phyloP scores from a whole-genome alignment of 2,329 filamentous ascomycete genomes.

The Colletotrichum sp. region DNA sequence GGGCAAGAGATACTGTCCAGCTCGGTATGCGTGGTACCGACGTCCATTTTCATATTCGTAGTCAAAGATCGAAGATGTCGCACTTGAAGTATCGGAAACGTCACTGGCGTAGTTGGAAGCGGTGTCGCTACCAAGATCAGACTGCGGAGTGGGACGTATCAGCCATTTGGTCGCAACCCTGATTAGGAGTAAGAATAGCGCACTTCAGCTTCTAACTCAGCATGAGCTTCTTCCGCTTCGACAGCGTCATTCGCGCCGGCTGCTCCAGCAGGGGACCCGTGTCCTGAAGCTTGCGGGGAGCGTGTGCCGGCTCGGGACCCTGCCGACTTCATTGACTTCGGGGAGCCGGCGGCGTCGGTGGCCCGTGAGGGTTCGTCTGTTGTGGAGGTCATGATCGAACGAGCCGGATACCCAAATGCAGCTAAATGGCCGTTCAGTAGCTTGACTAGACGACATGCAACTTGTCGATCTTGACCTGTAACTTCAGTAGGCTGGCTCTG shows the following conservation, averaged over 20 bases:
- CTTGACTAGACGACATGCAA: background rate
- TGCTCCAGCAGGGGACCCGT: background rate
- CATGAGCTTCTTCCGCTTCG: background rate
- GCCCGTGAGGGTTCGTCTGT: background rate
- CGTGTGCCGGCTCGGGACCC: background rate
- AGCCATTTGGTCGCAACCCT: background rate
- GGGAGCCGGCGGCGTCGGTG: background rate
- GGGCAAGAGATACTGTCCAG: constrained; percentile 47
- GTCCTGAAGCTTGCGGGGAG: background rate
- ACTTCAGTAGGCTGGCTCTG: background rate
- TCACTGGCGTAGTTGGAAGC: constrained; percentile 24
- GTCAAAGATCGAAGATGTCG: constrained; percentile 38
- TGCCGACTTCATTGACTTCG: background rate
- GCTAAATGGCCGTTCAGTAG: background rate
- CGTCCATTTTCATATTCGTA: constrained; percentile 47
- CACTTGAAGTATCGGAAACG: constrained; percentile 26
- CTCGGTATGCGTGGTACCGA: constrained; percentile 52
- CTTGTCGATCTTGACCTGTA: background rate
- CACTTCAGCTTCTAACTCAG: background rate
- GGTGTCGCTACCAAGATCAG: constrained; percentile 13
- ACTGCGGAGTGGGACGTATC: background rate
- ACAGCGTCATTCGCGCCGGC: background rate
- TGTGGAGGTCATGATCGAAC: background rate
- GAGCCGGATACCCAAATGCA: background rate
- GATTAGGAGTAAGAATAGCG: background rate